Conservation (phyloP, 1,284 basidiomycete genomes). For the Hymenochaete sp. region DNA sequence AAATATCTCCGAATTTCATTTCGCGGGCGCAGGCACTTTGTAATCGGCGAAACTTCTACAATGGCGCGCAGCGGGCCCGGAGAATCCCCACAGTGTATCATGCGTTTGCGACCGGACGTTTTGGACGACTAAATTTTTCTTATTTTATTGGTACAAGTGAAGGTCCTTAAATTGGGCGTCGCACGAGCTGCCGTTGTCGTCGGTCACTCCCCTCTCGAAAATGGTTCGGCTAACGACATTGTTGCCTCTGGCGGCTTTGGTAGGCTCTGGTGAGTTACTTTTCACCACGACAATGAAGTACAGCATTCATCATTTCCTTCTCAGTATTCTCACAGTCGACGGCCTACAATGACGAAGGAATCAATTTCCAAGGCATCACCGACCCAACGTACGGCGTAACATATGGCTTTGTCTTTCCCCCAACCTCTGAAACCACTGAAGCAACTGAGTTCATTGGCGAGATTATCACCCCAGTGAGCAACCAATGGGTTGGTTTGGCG, state of each 20-base stretch:
- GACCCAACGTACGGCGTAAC: constrained; percentile 42
- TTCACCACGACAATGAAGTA: not conserved
- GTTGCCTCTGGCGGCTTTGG: constrained; percentile 10
- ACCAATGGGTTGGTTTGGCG: constrained; percentile 45
- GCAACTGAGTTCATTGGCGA: constrained; percentile 52
- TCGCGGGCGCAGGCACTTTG: not conserved
- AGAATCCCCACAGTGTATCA: constrained; percentile 6
- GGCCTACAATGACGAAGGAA: constrained; percentile 29
- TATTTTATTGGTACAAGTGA: not conserved
- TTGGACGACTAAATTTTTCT: not conserved
- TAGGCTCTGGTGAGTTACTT: constrained; percentile 12
- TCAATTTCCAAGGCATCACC: constrained; percentile 43
- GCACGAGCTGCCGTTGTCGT: too few species aligned
- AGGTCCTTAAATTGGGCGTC: constrained; percentile 9
- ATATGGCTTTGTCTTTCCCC: constrained; percentile 47
- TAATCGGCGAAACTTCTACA: constrained; percentile 12
- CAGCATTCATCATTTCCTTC: not conserved
- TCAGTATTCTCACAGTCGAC: constrained; percentile 15
- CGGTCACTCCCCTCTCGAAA: not conserved
- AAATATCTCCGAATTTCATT: constrained; percentile 12
- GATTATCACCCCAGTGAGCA: constrained; percentile 45
- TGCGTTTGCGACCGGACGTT: not conserved
- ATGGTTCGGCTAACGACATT: constrained; percentile 12
- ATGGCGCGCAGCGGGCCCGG: not conserved
- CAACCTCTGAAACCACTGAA: constrained; percentile 31